Evolutionary conservation across 2,329 filamentous ascomycete genomes (phyloP).

Genomic region (Aspergillus awamori): DNA sequence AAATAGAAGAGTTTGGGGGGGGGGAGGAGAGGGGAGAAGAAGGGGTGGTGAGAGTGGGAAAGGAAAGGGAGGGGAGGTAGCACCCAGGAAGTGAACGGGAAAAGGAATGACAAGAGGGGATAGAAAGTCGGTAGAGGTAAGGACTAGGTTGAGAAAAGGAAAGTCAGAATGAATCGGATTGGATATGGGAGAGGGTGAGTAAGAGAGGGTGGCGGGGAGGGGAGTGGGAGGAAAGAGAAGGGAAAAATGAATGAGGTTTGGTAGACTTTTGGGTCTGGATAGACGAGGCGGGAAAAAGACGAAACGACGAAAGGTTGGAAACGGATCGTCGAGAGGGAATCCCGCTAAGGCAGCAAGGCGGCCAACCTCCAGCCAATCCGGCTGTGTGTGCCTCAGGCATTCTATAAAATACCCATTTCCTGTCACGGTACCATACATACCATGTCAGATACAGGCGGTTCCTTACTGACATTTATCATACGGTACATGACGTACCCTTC

Average conservation of each 20-base stretch:
- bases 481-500: conserved; percentile 9
- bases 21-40: conserved; percentile 9
- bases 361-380: neutral
- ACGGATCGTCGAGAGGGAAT: conserved; percentile 23
- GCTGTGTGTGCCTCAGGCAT: neutral
- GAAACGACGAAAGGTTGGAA: conserved; percentile 22
- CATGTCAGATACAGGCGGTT: neutral
- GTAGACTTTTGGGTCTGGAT: conserved; percentile 26
- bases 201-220: conserved; percentile 14
- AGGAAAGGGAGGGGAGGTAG: conserved; percentile 16
- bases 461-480: neutral
- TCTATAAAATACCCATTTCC: neutral
- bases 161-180: conserved; percentile 19
- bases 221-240: conserved; percentile 17
- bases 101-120: conserved; percentile 24
- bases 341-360: conserved; percentile 21
- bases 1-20: neutral
- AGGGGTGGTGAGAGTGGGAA: conserved; percentile 3
- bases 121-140: conserved; percentile 19
- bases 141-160: conserved; percentile 19
- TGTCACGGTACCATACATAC: neutral
- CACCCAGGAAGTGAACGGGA: conserved; percentile 13
- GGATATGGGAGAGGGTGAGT: conserved; percentile 18
- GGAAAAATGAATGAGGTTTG: conserved; percentile 26
- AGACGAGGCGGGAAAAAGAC: conserved; percentile 24